Percentiles rank a stretch among this genome's conserved stretches.
These are phyloP conservation scores for Ilyonectria destructans DNA, from an alignment of 2,329 filamentous ascomycete genomes.

Conservation along the genomic window DNA sequence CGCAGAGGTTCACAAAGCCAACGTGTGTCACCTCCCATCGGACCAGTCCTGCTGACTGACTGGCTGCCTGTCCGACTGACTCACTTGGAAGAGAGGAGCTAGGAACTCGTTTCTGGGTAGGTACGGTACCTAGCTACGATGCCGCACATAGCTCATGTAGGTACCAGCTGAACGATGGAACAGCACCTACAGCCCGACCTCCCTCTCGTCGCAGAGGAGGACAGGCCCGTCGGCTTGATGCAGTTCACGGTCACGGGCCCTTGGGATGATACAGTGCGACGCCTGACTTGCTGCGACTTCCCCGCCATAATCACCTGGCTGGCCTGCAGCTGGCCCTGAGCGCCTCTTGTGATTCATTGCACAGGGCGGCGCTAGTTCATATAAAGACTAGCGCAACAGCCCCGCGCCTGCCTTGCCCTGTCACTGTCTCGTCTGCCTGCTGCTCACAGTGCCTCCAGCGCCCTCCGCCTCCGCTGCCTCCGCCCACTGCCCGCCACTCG, in stretches of 20 bases:
- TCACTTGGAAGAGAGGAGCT: neutral
- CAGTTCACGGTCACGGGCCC: slow-evolving; percentile 29
- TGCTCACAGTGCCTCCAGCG: slow-evolving; percentile 29
- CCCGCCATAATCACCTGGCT: slow-evolving; percentile 49
- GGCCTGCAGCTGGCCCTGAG: slow-evolving; percentile 30
- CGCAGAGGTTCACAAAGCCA: neutral
- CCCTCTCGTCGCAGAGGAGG: neutral
- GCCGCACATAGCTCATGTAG: neutral
- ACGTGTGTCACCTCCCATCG: neutral
- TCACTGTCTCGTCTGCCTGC: slow-evolving; percentile 46
- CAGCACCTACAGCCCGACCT: neutral
- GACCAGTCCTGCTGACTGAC: neutral
- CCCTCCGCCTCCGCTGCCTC: slow-evolving; percentile 41
- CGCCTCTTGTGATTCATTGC: slow-evolving; percentile 50
- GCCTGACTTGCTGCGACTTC: slow-evolving; percentile 43
- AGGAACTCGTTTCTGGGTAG: neutral
- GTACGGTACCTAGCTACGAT: neutral
- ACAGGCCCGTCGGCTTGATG: neutral
- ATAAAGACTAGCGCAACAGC: slow-evolving; percentile 41
- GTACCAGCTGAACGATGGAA: neutral
- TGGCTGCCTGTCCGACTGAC: neutral
- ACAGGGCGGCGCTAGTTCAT: slow-evolving; percentile 26
- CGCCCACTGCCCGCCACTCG: slow-evolving; percentile 28
- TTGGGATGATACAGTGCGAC: slow-evolving; percentile 46
- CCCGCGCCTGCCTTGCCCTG: slow-evolving; percentile 46